Conservation (phyloP, 2,329 filamentous ascomycete genomes). For the Periconia digitata region DNA sequence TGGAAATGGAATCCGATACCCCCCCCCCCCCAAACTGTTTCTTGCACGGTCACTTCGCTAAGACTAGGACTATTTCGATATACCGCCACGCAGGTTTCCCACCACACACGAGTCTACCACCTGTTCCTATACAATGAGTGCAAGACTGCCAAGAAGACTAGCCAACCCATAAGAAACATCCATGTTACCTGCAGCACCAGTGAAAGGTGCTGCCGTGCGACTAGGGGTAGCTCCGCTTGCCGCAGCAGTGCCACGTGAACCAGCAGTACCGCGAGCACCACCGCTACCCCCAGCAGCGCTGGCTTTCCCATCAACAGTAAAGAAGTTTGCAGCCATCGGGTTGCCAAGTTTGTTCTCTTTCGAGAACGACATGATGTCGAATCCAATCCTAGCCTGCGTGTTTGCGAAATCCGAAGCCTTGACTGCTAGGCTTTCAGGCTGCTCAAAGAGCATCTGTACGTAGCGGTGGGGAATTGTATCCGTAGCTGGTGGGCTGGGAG, state of each 20-base stretch:
- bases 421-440: slow-evolving; percentile 28
- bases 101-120: neutral
- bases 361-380: slow-evolving; percentile 34
- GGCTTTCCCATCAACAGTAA: slow-evolving; percentile 35
- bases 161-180: slow-evolving; percentile 14
- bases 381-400: slow-evolving; percentile 24
- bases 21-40: no score
- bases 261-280: slow-evolving; percentile 3
- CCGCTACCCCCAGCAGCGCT: slow-evolving; percentile 3
- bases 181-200: slow-evolving; percentile 17
- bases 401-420: slow-evolving; percentile 24
- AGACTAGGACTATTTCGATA: no score
- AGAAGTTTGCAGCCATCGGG: slow-evolving; percentile 39
- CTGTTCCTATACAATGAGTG: slow-evolving; percentile 4
- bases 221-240: slow-evolving; percentile 12
- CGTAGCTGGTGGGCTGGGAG: slow-evolving; percentile 35
- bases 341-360: slow-evolving; percentile 21
- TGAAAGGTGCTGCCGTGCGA: slow-evolving; percentile 21
- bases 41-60: no score
- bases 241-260: slow-evolving; percentile 13
- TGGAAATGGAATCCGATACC: no score
- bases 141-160: slow-evolving; percentile 17
- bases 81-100: no score
- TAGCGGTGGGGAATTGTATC: slow-evolving; percentile 39
- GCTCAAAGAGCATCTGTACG: slow-evolving; percentile 36